Base-by-base conservation (phyloP, 371 early-diverging fungal genomes). In the Syncephalastrum monosporum region DNA sequence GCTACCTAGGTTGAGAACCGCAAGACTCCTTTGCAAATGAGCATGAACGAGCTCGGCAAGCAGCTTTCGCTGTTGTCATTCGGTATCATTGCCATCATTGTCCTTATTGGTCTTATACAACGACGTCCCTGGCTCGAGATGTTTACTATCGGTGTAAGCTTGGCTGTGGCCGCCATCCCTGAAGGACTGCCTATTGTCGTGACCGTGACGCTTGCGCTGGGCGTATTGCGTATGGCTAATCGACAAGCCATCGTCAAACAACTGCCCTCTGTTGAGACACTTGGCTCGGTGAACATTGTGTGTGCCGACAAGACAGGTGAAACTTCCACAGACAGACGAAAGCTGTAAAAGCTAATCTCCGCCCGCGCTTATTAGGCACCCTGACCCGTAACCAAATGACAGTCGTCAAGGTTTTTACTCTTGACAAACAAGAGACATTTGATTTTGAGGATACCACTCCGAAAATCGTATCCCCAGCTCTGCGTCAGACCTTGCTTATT, bases 91-190 rank as follows among this genome's bases (percentile, higher is more conserved):
- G 83, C 81, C n/a, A 69, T 94, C 8, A 97, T 97, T 65, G 86
- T 92, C 6, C 46, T 96, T 47, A 82, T 96, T 60, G 98, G 98
- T 24, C 63, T 95, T 24, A 61, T 93, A 57, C 97, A 96, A 69
- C 90, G 91, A 43, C 85, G 91, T 46, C 75, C 76, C n/a, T 88
- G 88, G 89, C 75, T 97, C 44, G 95, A 96, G 65, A 95, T 95
- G 95, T 95, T 95, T 65, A 96, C 95, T 19, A 94, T 96, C 59
- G 91, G 91, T 58, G 89, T 95, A 27, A 85, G 87, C 81, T 75
- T 95, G 57, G 93, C 95, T 2, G 95, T 96, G 0, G 94, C 96
- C 41, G 96, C 96, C 56, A 95, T 97, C 44, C 98, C 98, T 1
- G 97, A 96, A 67, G 94, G 96, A 1, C 75, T 97, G 38, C 96